Conservation (phyloP, 2,329 filamentous ascomycete species). For the Monascus ruber region DNA sequence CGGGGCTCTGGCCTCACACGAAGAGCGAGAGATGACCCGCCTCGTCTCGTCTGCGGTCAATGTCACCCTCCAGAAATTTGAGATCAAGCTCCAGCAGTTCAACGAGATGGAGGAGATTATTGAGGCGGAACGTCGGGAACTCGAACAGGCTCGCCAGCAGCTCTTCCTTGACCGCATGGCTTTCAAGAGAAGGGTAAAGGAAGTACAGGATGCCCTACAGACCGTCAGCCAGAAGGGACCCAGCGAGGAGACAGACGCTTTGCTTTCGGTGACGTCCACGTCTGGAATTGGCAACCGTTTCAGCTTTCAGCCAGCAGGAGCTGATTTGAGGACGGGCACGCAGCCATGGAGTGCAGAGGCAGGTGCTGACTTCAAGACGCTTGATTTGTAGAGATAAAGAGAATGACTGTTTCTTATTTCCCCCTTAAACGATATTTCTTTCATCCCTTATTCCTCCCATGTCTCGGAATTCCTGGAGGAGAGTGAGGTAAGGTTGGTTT, state of each 20-base stretch:
- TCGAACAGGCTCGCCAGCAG: slow-evolving; percentile 84
- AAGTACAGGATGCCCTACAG: slow-evolving; percentile 63
- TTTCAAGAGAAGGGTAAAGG: slow-evolving; percentile 77
- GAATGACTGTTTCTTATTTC: no score
- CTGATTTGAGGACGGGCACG: slow-evolving; percentile 17
- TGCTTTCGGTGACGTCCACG: slow-evolving; percentile 23
- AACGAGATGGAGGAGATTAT: slow-evolving; percentile 89
- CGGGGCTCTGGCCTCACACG: slow-evolving; percentile 81
- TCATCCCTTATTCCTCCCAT: not conserved
- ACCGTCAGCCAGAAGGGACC: slow-evolving; percentile 30
- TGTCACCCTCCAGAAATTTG: slow-evolving; percentile 85
- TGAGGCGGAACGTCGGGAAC: slow-evolving; percentile 80
- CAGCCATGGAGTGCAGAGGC: slow-evolving; percentile 30
- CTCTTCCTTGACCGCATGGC: slow-evolving; percentile 84
- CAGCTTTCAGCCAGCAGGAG: slow-evolving; percentile 28
- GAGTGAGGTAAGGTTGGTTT: not conserved
- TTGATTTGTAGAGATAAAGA: slow-evolving; percentile 25
- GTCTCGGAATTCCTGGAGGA: slow-evolving; percentile 1
- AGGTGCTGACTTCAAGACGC: slow-evolving; percentile 31
- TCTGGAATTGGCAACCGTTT: slow-evolving; percentile 28
- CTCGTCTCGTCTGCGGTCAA: slow-evolving; percentile 89
- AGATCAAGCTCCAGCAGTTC: slow-evolving; percentile 92
- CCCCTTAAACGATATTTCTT: not conserved
- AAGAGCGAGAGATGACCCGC: slow-evolving; percentile 92
- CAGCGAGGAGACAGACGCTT: slow-evolving; percentile 28